phyloP scores from a whole-genome alignment of 2,329 filamentous ascomycete genomes.

The Cladosporium halotolerans region DNA sequence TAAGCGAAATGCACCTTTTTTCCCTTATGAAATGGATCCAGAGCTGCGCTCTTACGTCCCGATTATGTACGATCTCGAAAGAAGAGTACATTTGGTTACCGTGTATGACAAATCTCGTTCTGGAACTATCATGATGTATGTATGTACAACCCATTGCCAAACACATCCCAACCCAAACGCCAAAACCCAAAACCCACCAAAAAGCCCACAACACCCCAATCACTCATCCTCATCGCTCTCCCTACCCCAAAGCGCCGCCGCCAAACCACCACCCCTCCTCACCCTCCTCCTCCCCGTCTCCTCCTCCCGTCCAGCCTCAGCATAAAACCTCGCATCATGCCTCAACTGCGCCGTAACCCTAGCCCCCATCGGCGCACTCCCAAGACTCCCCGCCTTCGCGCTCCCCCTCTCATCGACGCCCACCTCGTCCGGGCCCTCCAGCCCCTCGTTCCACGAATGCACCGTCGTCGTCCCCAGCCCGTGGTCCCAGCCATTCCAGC shows the following conservation, averaged over 20 bases:
- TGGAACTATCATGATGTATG: no score
- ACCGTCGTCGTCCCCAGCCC: slow-evolving; percentile 68
- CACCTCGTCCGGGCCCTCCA: slow-evolving; percentile 51
- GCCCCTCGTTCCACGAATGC: slow-evolving; percentile 68
- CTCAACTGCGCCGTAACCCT: slow-evolving; percentile 57
- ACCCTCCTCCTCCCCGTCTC: slow-evolving; percentile 15
- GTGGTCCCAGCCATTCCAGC: slow-evolving; percentile 73
- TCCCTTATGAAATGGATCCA: no score
- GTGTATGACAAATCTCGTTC: no score
- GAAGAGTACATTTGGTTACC: no score
- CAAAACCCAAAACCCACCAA: background rate
- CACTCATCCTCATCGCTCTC: slow-evolving; percentile 11
- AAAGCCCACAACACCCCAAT: background rate
- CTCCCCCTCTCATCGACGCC: slow-evolving; percentile 35
- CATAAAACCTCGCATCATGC: slow-evolving; percentile 41
- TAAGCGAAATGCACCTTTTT: no score
- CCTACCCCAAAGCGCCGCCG: slow-evolving; percentile 20
- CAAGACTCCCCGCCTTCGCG: slow-evolving; percentile 29
- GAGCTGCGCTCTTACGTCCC: no score
- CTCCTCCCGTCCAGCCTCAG: slow-evolving; percentile 8
- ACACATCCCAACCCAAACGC: no score
- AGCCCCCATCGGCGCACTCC: slow-evolving; percentile 45
- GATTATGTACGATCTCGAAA: no score
- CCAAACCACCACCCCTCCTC: slow-evolving; percentile 22
- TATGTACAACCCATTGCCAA: no score